Percentiles rank a stretch among this genome's conserved stretches.
phyloP scores from a whole-genome alignment of 2,329 filamentous ascomycete species.

The Exophiala alcalophila region DNA sequence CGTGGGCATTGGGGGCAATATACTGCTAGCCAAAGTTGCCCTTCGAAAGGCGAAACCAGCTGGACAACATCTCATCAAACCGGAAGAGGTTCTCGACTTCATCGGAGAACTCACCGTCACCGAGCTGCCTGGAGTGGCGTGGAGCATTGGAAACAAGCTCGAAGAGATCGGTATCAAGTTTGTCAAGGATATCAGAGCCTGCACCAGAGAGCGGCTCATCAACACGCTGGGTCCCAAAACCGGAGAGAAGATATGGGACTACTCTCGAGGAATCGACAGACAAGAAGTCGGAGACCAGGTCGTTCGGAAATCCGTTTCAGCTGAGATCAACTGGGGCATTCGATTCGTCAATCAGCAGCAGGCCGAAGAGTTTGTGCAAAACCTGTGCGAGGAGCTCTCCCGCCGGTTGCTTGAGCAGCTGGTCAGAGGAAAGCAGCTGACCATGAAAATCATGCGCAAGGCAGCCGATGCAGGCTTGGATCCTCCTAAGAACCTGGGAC shows the following conservation, averaged over 20 bases:
- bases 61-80: constrained; percentile 83
- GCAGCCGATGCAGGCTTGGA: constrained; percentile 83
- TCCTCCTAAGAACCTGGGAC: constrained; percentile 87
- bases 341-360: constrained; percentile 89
- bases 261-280: constrained; percentile 81
- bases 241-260: constrained; percentile 85
- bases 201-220: constrained; percentile 72
- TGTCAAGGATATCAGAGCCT: constrained; percentile 76
- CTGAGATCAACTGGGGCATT: constrained; percentile 97
- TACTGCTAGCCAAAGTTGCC: constrained; percentile 86
- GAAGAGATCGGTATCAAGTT: constrained; percentile 79
- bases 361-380: constrained; percentile 85
- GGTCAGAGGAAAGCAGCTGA: constrained; percentile 83
- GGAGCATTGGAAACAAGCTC: constrained; percentile 81
- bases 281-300: constrained; percentile 82
- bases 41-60: constrained; percentile 90
- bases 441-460: constrained; percentile 91
- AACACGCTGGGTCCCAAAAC: constrained; percentile 84
- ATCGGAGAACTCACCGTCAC: constrained; percentile 75
- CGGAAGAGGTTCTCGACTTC: constrained; percentile 72
- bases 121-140: constrained; percentile 85
- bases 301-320: constrained; percentile 88
- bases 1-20: constrained; percentile 86
- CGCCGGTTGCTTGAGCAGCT: constrained; percentile 75
- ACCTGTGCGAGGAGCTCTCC: constrained; percentile 79